Conservation (phyloP, 495 filamentous ascomycete genomes). For the Penicillium waksmanii region DNA sequence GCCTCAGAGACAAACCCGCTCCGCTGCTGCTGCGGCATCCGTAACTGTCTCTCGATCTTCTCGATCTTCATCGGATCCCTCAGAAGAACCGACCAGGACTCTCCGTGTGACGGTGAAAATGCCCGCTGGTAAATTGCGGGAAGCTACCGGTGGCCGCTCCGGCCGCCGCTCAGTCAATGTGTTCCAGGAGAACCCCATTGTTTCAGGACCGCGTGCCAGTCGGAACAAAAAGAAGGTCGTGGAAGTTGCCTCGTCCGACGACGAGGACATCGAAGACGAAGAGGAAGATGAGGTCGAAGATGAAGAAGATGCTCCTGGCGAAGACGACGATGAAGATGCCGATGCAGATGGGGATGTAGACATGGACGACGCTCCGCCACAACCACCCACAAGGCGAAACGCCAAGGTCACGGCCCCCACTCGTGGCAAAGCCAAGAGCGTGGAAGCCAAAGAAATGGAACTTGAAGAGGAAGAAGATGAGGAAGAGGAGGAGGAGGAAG, state of each 20-base stretch:
- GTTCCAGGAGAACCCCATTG: constrained; percentile 59
- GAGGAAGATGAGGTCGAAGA: constrained; percentile 64
- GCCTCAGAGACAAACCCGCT: constrained; percentile 40
- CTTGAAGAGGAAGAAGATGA: constrained; percentile 52
- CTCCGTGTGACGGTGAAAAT: constrained; percentile 85
- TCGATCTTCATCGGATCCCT: constrained; percentile 57
- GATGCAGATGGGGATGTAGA: constrained; percentile 61
- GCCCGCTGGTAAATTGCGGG: constrained; percentile 77
- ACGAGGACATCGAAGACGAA: constrained; percentile 59
- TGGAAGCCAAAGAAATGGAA: constrained; percentile 65
- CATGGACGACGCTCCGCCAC: constrained; percentile 56
- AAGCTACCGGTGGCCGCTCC: constrained; percentile 60
- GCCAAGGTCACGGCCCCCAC: constrained; percentile 35
- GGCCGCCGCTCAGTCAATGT: constrained; percentile 47
- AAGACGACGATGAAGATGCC: constrained; percentile 58
- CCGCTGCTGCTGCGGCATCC: constrained; percentile 35
- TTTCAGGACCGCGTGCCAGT: constrained; percentile 64
- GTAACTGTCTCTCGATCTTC: constrained; percentile 61
- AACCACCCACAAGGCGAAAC: constrained; percentile 40
- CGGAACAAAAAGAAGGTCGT: constrained; percentile 71
- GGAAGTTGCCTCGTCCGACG: constrained; percentile 63
- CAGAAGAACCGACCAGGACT: constrained; percentile 62
- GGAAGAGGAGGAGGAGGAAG: constrained; percentile 55
- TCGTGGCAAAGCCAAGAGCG: constrained; percentile 49
- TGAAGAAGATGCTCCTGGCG: constrained; percentile 59